Evolutionary conservation across 1,284 basidiomycete genomes (phyloP).

Genomic region (Moesziomyces antarcticus): DNA sequence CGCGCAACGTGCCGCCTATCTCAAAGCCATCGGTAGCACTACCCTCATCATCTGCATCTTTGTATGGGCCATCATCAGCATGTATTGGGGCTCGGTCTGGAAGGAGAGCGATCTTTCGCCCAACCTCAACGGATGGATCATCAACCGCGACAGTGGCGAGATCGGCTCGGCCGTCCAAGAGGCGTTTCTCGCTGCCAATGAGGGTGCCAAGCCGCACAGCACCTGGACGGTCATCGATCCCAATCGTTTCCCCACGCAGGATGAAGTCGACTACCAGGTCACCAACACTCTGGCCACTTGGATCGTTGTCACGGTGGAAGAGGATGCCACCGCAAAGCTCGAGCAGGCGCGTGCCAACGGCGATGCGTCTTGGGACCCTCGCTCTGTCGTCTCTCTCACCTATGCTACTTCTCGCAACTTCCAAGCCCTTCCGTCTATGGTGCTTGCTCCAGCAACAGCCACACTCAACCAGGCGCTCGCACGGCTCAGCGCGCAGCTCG

Average conservation of each 20-base stretch:
- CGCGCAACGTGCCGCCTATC: constrained; percentile 28
- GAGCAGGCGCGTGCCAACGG: constrained; percentile 50
- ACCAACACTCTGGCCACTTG: constrained; percentile 39
- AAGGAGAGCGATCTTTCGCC: constrained; percentile 45
- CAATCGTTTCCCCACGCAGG: constrained; percentile 30
- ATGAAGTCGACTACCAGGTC: constrained; percentile 44
- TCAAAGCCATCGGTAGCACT: constrained; percentile 36
- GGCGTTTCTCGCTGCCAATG: constrained; percentile 48
- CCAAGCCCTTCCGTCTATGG: constrained; percentile 37
- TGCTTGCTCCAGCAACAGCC: constrained; percentile 39
- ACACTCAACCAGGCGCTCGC: constrained; percentile 24
- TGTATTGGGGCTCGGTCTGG: constrained; percentile 64
- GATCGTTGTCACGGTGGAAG: constrained; percentile 50
- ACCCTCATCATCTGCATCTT: constrained; percentile 45
- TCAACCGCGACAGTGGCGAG: constrained; percentile 58
- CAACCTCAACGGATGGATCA: constrained; percentile 50
- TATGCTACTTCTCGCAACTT: constrained; percentile 57
- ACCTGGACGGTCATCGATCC: constrained; percentile 51
- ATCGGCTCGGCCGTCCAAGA: constrained; percentile 48
- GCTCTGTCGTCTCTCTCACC: constrained; percentile 41
- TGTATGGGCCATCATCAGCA: constrained; percentile 48
- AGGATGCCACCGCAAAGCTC: constrained; percentile 46
- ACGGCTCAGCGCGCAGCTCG: constrained; percentile 26
- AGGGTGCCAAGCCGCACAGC: constrained; percentile 49
- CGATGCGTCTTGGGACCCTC: constrained; percentile 54